phyloP scores from a whole-genome alignment of 2,329 filamentous ascomycete species.

The Ceratocystis harringtonii region DNA sequence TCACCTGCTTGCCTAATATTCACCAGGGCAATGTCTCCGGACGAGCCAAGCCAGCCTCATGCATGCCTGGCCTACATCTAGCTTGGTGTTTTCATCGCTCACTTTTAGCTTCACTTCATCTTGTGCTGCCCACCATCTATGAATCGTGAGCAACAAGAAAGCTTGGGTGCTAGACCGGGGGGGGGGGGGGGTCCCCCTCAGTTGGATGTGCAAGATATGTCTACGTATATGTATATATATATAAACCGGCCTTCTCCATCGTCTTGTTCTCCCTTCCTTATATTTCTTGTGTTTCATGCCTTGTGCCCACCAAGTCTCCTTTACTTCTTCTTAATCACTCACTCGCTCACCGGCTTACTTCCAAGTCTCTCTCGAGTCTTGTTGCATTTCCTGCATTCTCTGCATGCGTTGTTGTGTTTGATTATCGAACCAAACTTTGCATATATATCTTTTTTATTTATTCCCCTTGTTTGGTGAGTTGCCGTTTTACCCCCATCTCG shows the following conservation, averaged over 20 bases:
- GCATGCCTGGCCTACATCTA: not conserved
- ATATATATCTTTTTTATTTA: no score
- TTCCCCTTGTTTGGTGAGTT: no score
- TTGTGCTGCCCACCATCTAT: not conserved
- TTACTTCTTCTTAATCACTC: not conserved
- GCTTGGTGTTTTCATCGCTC: not conserved
- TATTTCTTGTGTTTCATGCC: not conserved
- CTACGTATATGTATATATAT: not conserved
- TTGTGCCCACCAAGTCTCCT: not conserved
- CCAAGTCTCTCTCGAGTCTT: not conserved
- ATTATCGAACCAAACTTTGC: no score
- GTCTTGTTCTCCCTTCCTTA: not conserved
- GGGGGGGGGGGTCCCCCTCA: no score
- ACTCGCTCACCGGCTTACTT: not conserved
- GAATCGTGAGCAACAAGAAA: not conserved
- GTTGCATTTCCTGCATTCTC: not conserved
- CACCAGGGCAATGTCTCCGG: not conserved
- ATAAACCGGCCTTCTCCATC: not conserved
- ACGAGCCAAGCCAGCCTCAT: not conserved
- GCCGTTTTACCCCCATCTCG: no score
- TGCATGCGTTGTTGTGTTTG: no score
- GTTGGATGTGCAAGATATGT: not conserved
- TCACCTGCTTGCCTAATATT: not conserved
- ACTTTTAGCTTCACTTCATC: not conserved
- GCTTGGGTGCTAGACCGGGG: not conserved